Base-by-base conservation (phyloP, 2,329 filamentous ascomycete species). In the Ascochyta rabiei region DNA sequence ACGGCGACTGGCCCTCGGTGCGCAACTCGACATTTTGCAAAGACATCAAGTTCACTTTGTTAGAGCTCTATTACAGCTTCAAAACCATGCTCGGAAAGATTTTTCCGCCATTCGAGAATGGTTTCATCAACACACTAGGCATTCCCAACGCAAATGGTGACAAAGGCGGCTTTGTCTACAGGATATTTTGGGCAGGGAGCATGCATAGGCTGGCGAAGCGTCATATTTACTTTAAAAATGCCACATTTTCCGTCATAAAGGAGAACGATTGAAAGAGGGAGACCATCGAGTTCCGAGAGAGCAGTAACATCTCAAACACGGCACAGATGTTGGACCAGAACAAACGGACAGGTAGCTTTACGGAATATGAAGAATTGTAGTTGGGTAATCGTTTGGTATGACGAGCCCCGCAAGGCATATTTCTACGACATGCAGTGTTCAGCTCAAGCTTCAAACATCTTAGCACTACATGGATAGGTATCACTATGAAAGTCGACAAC, bases 171-270 rank as follows among this genome's bases (percentile, higher is more conserved):
- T 66, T 70, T 24, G 69, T 71, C 19, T 73, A 72, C 48, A 59
- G 66, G 59, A 64, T 70, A 26, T 69, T 69, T 1, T 73, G 70
- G 70, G 68, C 70, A 4, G 69, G 70, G 18, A 69, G 70, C 1
- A 61, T 56, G 24, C 66, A 69, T 24, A 56, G 48, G 7, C 31
- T 60, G 5, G 52, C 56, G 6, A 61, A 67, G 47, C 60, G 58
- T 2, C 60, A 66, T 28, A 42, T 73, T 44, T 73, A 64, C 42
- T 71, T 66, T 35, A 68, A 67, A 2, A 71, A 73, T 47, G 69
- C 68, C 13, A 62, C 64, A 6, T 72, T 72, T 48, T 68, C 64
- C 10, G 66, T 71, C 2, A 54, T 73, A 8, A 61, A 53, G 39
- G 66, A 69, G 24, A 59, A 63, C 21, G 23, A 56, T 1, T 68